These are phyloP conservation scores for Sicyos edulis DNA, from an alignment of 306 rosid species.

Conservation along the genomic window DNA sequence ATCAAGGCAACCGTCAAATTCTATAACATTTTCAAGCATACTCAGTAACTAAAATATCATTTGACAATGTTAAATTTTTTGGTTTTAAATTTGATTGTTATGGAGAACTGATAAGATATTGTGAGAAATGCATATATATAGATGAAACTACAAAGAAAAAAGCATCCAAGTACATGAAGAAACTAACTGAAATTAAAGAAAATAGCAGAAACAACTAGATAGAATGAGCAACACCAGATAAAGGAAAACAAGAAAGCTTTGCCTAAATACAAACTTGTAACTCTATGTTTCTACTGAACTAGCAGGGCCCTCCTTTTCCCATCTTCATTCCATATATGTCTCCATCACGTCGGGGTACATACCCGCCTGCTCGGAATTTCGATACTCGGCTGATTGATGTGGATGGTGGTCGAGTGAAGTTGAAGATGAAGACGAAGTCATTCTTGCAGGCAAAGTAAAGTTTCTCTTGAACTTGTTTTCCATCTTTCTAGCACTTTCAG, in stretches of 20 bases:
- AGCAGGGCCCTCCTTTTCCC: slow-evolving; percentile 6
- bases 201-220: slow-evolving; percentile 9
- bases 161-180: slow-evolving; percentile 8
- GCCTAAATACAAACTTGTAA: slow-evolving; percentile 45
- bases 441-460: slow-evolving; percentile 71
- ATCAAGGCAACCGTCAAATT: too few species aligned
- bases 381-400: slow-evolving; percentile 49
- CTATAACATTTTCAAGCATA: neutral
- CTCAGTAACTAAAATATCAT: neutral
- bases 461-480: slow-evolving; percentile 75
- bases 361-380: slow-evolving; percentile 57
- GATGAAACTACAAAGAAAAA: slow-evolving; percentile 5
- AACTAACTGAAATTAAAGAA: slow-evolving; percentile 14
- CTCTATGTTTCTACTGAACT: slow-evolving; percentile 29
- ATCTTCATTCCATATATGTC: slow-evolving; percentile 69
- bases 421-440: slow-evolving; percentile 77
- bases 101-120: neutral
- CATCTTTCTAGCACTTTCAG: slow-evolving; percentile 52
- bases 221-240: slow-evolving; percentile 1
- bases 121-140: slow-evolving; percentile 10
- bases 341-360: slow-evolving; percentile 92
- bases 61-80: neutral
- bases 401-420: slow-evolving; percentile 73
- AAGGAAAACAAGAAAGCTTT: slow-evolving; percentile 41
- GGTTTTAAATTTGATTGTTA: neutral